Conservation (phyloP, 768 basidiomycete species). For the Lyophyllum shimeji region DNA sequence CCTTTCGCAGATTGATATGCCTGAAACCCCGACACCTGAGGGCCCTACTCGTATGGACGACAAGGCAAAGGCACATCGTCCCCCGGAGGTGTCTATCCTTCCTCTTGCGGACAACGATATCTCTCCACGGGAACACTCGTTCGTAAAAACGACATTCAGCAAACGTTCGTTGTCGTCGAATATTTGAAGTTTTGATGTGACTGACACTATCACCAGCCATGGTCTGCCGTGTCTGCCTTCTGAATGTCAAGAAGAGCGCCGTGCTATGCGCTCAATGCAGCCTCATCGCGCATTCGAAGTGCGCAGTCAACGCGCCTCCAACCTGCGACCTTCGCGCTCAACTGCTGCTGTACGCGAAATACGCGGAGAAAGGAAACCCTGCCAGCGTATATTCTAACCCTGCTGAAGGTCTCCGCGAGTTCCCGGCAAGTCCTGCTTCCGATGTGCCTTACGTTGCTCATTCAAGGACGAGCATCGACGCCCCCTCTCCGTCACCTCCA, state of each 20-base stretch:
- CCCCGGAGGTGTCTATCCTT: constrained; percentile 38
- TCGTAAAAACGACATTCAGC: constrained; percentile 91
- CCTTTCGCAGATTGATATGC: constrained; percentile 45
- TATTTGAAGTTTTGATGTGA: constrained; percentile 6
- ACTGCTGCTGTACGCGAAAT: constrained; percentile 75
- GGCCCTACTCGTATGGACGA: constrained; percentile 33
- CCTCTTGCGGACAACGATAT: constrained; percentile 48
- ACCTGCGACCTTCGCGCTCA: constrained; percentile 83
- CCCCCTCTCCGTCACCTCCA: constrained; percentile 28
- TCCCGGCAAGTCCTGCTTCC: constrained; percentile 48
- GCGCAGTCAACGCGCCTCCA: constrained; percentile 68
- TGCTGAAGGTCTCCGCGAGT: constrained; percentile 41
- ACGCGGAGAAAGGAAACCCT: constrained; percentile 67
- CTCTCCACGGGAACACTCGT: constrained; percentile 71
- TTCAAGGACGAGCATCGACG: constrained; percentile 49
- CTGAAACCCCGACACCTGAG: constrained; percentile 40
- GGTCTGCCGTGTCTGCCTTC: constrained; percentile 80
- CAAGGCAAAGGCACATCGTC: constrained; percentile 32
- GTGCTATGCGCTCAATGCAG: constrained; percentile 89
- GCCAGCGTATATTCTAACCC: constrained; percentile 53
- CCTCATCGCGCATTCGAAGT: constrained; percentile 83
- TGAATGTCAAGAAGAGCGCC: constrained; percentile 80
- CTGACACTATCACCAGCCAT: constrained; percentile 55
- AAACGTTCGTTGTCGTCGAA: constrained; percentile 63
- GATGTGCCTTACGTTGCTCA: constrained; percentile 55